A percentile compares a stretch with the other conserved stretches of the same genome.
These are phyloP conservation scores for Fusarium falciforme DNA, from an alignment of 2,329 filamentous ascomycete species.

Conservation along the genomic window DNA sequence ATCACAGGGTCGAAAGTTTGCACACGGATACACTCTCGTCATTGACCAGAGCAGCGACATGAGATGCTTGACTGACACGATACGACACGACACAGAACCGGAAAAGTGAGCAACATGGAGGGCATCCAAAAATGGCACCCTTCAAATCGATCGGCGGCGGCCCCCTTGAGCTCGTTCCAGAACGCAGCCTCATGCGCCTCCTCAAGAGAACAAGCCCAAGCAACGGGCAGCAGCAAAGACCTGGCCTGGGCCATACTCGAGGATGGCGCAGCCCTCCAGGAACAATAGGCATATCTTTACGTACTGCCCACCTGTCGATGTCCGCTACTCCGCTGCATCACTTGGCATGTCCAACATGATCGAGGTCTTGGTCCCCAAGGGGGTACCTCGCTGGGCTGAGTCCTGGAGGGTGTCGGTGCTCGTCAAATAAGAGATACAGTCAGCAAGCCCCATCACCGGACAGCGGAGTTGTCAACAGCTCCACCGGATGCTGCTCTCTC, in stretches of 20 bases:
- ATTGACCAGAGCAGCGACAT: background rate
- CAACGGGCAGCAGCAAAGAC: background rate
- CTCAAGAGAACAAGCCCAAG: background rate
- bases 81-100: background rate
- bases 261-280: constrained; percentile 5
- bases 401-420: constrained; percentile 4
- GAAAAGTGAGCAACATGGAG: background rate
- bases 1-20: background rate
- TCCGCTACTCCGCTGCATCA: background rate
- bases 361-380: background rate
- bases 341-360: constrained; percentile 6
- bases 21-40: background rate
- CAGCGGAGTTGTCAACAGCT: constrained; percentile 19
- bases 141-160: background rate
- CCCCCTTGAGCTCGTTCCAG: constrained; percentile 14
- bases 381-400: background rate
- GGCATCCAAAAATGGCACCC: constrained; percentile 6
- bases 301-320: background rate
- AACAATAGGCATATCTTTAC: background rate
- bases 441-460: constrained; percentile 5
- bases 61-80: background rate
- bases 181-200: constrained; percentile 22
- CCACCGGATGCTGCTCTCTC: constrained; percentile 10
- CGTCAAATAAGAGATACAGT: constrained; percentile 16
- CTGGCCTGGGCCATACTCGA: background rate